Base-by-base conservation (phyloP, 2,329 filamentous ascomycete genomes). In the Helotiales sp. region DNA sequence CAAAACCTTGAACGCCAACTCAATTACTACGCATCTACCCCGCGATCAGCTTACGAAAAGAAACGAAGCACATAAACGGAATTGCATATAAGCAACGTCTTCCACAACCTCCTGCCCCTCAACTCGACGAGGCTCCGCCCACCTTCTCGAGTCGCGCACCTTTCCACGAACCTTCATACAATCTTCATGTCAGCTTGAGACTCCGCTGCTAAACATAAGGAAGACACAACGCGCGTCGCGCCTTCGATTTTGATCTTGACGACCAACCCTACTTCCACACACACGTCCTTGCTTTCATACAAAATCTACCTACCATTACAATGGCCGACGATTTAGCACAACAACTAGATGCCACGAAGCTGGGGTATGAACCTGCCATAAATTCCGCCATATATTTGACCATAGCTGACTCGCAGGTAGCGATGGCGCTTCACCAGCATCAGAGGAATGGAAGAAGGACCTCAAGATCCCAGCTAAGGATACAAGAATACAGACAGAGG, bases 401-500 rank as follows among this genome's bases (percentile, higher is more conserved):
- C 76, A 67, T 76, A 71, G 63, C 71, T 70, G 55, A 73, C 66
- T 66, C 67, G 80, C 77, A 71, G 79, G 84, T 70, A 67, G 74
- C 63, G 68, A 71, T 54, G 76, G 74, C 47, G 48, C 61, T 56
- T 52, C 61, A 67, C 65, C 76, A 44, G 31, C 58, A 63, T 72
- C 79, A 60, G 83, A 85, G 29, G 85, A 91, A 71, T 93, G 90
- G 90, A 90, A 90, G 76, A 82, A 86, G 70, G 83, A 75, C 59
- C 76, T 93, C 58, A 91, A 89, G 65, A 75, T 89, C 59, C 90
- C 90, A 52, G 75, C 82, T 56, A 90, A 87, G 74, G 90, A 95
- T 72, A 85, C 79, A 68, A 84, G 90, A 76, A 85, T 88, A 67
- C 90, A 95, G 76, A 95, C 90, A 64, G 90, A 93, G 80, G 88